Conservation (phyloP, 2,329 filamentous ascomycete genomes). For the Fusarium avenaceum region DNA sequence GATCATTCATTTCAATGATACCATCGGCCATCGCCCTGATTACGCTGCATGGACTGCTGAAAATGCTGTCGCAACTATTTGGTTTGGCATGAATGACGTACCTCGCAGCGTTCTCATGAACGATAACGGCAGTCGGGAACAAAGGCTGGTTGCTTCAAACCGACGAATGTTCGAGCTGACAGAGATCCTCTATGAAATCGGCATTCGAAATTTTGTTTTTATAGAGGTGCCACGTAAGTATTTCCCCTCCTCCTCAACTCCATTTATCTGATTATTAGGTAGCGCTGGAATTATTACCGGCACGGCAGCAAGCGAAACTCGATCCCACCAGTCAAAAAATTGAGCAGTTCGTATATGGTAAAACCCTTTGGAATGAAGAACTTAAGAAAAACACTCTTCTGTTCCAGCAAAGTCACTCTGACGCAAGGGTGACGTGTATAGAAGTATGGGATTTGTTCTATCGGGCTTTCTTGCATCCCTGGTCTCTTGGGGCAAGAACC, state of each 20-base stretch:
- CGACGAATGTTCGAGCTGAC: constrained; percentile 7
- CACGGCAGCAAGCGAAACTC: background rate
- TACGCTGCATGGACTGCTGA: constrained; percentile 6
- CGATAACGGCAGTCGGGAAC: background rate
- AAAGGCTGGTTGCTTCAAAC: background rate
- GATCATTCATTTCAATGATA: constrained; percentile 4
- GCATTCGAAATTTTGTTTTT: constrained; percentile 6
- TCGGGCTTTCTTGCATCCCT: background rate
- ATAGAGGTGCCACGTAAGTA: constrained; percentile 8
- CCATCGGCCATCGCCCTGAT: background rate
- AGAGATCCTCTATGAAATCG: background rate
- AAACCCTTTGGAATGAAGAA: background rate
- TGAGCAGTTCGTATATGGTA: background rate
- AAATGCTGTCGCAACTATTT: constrained; percentile 1
- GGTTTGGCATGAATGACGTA: constrained; percentile 14
- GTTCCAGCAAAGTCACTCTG: background rate
- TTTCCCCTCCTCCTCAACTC: too few relatives aligned
- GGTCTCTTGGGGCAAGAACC: background rate
- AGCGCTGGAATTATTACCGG: background rate
- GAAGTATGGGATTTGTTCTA: constrained; percentile 23
- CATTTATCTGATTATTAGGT: rapidly evolving
- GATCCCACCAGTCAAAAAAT: background rate
- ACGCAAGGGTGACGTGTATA: background rate
- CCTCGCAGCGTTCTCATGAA: too few relatives aligned
- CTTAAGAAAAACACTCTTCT: background rate